Evolutionary conservation across 148 eudicot species (phyloP), one percentile per base, ranked within the genome.

Genomic region (Silene latifolia): DNA sequence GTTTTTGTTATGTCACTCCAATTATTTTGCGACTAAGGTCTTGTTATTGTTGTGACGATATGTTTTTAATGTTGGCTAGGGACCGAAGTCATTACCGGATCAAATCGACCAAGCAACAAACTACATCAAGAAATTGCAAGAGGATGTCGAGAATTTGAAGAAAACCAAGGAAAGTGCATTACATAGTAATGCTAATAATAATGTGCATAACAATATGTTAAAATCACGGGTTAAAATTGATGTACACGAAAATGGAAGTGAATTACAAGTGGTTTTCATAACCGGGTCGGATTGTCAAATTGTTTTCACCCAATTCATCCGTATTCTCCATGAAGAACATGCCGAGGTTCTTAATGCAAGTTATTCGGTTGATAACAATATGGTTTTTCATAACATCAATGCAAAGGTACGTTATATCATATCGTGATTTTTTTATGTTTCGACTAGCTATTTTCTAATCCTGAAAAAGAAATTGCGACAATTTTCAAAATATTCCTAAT

Each of bases 51-150:
- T 32, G 29, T 27, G 29, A 32, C 35, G 35, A 39, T 39, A 7
- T 39, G 2, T 39, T 27, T 27, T 27, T 27, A 27, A 27, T 27
- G 29, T 27, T 3, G 29, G 29, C 8, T 3, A 39, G 44, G 44
- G 44, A 39, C 9, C 44, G 1, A 8, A 68, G 60, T 66, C 93
- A 9, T 47, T 90, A 27, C 84, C 85, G 12, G 94, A 85, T 72
- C 94, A 85, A 75, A 60, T 90, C 47, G 87, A 83, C 14, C 86
- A 82, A 54, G 91, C 94, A 3, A 79, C 87, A 25, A 83, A 80
- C 23, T 85, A 88, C 84, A 88, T 90, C 62, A 85, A 82, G 85
- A 82, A 76, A 63, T 27, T 86, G 35, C 81, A 85, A 67, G 71
- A 54, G 3, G 75, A 85, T 5, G 17, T 88, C 72, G 91, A 87